These are phyloP conservation scores for Schoenoplectus triqueter DNA, from an alignment of 202 grass and related monocot genomes.

Conservation along the genomic window DNA sequence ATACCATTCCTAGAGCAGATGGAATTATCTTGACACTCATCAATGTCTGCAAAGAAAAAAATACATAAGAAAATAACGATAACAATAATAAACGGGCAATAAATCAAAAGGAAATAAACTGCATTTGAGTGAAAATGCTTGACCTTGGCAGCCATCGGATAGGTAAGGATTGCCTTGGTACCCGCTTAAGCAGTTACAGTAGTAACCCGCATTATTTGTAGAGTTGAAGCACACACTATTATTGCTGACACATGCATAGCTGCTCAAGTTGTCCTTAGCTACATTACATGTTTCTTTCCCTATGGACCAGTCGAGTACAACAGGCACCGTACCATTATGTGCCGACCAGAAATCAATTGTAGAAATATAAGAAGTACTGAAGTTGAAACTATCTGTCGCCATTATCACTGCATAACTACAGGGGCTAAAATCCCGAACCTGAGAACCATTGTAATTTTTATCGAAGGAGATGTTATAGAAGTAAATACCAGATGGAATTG, in stretches of 20 bases:
- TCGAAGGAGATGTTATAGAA: neutral
- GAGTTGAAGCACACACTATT: conserved; percentile 31
- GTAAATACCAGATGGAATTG: conserved; percentile 36
- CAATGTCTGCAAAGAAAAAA: neutral
- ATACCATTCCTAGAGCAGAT: no score
- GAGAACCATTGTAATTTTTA: neutral
- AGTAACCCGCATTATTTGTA: conserved; percentile 21
- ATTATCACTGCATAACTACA: conserved; percentile 43
- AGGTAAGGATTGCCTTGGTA: conserved; percentile 49
- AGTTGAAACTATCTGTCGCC: neutral
- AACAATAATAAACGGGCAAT: no score
- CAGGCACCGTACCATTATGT: neutral
- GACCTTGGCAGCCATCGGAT: conserved; percentile 38
- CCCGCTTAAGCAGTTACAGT: conserved; percentile 43
- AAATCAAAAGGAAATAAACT: no score
- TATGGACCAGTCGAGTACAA: conserved; percentile 45
- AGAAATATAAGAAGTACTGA: neutral
- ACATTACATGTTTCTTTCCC: neutral
- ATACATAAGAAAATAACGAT: neutral
- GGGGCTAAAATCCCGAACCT: neutral
- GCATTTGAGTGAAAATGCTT: neutral
- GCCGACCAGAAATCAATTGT: neutral
- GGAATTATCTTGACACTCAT: no score
- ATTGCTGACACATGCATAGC: conserved; percentile 30
- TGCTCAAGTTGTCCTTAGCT: neutral